Evolutionary conservation across 352 stramenopile genomes (phyloP).

Genomic region (Phytophthora uliginosa): DNA sequence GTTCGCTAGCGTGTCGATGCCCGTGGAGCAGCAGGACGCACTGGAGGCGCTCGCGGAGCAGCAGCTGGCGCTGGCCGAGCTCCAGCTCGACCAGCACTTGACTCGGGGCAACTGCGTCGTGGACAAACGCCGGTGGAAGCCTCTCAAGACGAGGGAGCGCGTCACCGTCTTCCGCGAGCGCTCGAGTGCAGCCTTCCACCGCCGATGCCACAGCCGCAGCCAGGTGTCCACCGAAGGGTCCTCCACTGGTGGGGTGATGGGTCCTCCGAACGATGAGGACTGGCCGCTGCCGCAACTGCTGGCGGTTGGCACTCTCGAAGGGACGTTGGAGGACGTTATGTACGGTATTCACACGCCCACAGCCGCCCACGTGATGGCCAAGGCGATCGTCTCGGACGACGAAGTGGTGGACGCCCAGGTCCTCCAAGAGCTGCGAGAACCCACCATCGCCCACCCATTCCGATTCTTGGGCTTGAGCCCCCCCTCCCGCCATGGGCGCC

Average conservation of each 20-base stretch:
- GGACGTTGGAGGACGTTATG: slow-evolving; percentile 59
- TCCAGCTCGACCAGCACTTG: slow-evolving; percentile 44
- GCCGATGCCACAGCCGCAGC: slow-evolving; percentile 26
- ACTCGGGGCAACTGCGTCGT: slow-evolving; percentile 28
- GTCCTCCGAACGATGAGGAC: slow-evolving; percentile 16
- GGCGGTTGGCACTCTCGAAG: slow-evolving; percentile 39
- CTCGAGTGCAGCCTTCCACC: slow-evolving; percentile 27
- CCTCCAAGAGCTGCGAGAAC: slow-evolving; percentile 43
- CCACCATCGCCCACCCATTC: slow-evolving; percentile 56
- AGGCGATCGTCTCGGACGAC: slow-evolving; percentile 44
- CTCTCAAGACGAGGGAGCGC: slow-evolving; percentile 57
- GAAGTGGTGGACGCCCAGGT: slow-evolving; percentile 58
- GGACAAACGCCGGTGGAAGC: slow-evolving; percentile 56
- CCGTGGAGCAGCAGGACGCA: slow-evolving; percentile 28
- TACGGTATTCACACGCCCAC: slow-evolving; percentile 60
- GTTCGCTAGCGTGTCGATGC: slow-evolving; percentile 43
- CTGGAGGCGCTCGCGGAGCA: slow-evolving; percentile 39
- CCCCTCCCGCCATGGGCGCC: slow-evolving; percentile 26
- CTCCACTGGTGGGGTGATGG: neutral
- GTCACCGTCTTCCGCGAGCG: slow-evolving; percentile 60
- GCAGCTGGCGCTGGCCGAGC: slow-evolving; percentile 36
- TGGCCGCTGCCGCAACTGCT: slow-evolving; percentile 44
- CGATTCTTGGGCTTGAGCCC: slow-evolving; percentile 61
- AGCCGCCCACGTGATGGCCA: slow-evolving; percentile 45
- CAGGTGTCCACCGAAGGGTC: slow-evolving; percentile 2